Percentiles rank a stretch among this genome's conserved stretches.
Evolutionary conservation across 352 stramenopile species (phyloP).

Genomic region (Phytophthora meadii): DNA sequence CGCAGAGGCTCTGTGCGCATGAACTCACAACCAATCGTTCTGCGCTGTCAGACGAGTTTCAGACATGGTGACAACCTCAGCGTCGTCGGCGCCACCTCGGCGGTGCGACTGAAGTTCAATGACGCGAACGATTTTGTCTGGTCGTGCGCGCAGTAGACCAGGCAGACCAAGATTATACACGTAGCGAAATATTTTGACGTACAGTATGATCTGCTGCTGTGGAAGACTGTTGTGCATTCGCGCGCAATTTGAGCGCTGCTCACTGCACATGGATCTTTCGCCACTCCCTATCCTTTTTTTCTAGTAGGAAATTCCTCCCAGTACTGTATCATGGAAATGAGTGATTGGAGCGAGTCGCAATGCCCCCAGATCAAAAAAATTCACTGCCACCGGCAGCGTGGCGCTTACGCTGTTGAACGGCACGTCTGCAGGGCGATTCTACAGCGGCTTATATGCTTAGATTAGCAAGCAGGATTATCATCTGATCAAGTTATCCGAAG

Average conservation of each 20-base stretch:
- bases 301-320: too few relatives aligned
- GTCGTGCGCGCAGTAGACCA: conserved; percentile 8
- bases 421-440: not conserved
- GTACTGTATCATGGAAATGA: not conserved
- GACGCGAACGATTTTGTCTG: conserved; percentile 12
- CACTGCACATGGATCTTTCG: not conserved
- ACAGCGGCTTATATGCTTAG: not conserved
- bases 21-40: too few relatives aligned
- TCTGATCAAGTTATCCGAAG: too few relatives aligned
- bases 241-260: conserved; percentile 1
- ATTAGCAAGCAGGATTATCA: too few relatives aligned
- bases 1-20: too few relatives aligned
- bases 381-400: too few relatives aligned
- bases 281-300: not conserved
- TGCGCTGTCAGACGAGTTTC: not conserved
- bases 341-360: not conserved
- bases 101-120: too few relatives aligned
- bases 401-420: not conserved
- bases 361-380: not conserved
- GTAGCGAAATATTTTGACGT: conserved; percentile 11
- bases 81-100: not conserved
- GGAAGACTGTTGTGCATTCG: not conserved
- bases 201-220: conserved; percentile 5
- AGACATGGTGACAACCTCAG: not conserved
- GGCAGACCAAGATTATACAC: conserved; percentile 5